Evolutionary conservation across 352 stramenopile species (phyloP), one percentile per base, ranked within the genome.

Genomic region (Phytophthora multivora): DNA sequence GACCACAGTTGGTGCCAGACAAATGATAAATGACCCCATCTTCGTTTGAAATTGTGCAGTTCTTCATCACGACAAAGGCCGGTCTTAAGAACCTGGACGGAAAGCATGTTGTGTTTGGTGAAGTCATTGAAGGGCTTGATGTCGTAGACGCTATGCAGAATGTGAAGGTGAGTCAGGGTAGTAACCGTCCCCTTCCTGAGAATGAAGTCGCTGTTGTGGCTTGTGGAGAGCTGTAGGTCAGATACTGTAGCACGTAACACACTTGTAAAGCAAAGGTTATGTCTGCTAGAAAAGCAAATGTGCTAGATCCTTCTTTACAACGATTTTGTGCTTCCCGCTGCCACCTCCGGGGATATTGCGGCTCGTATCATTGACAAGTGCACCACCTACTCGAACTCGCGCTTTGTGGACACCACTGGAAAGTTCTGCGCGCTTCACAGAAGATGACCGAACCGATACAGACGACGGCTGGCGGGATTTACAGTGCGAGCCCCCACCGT

Each of bases 51-150:
- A 49, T 41, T 48, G 10, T 30, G 18, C 39, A 92, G 80, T 92
- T 92, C 58, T 92, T 92, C 69, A 90, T 92, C 49, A 92, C 83
- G 23, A 92, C 79, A 9, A 83, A 82, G 42, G 73, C 80, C 7
- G 63, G 65, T 1, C 69, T 90, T 26, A 83, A 73, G 18, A 90
- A 89, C 51, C 51, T 92, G 13, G 94, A 99, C 79, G 90, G 86
- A 30, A 98, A 98, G 75, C 97, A 99, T 71, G 87, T 97, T 5
- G 95, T 99, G 7, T 99, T 99, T 83, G 97, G 97, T 23, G 93
- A 98, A 66, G 86, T 98, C 12, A 66, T 97, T 38, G 83, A 96
- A 25, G 80, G 83, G 16, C 71, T 90, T 26, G 77, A 88, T n/a
- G 66, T 92, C 11, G 81, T 92, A 15, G 79, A 90, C 57, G 53